Base-by-base conservation (phyloP, 129 eudicot species). In the Sambucus nigra region DNA sequence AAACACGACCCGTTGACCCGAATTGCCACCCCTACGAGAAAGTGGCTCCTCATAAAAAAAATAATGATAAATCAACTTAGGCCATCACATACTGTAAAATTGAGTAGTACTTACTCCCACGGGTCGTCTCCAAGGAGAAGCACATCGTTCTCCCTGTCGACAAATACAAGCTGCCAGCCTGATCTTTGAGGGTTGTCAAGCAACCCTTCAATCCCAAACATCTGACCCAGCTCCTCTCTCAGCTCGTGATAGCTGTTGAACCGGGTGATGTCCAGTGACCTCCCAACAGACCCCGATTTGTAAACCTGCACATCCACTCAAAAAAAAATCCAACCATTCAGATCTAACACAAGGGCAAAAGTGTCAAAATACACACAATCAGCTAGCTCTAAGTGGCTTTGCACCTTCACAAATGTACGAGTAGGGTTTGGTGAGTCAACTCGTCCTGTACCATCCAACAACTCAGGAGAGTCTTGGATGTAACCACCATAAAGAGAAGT, bases 161-260 rank as follows among this genome's bases (percentile, higher is more conserved):
- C 99, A 59, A 91, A 85, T 77, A 91, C 99, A 91, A 91, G 99
- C 99, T 91, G 99, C 99, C 99, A 91, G 99, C 99, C 99, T 91
- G 99, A 91, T 91, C 99, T 91, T 73, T 82, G 87, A 76, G 95
- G 99, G 94, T 86, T 87, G 67, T 86, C 91, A 62, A 86, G 74
- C 52, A 81, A 74, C 55, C 99, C 99, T 53, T 91, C 89, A 60
- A 91, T 77, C 63, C 84, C 87, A 60, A 85, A 91, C 99, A 91
- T 85, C 80, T 77, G 94, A 31, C 89, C 95, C 87, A 91, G 82
- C 59, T 86, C 99, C 61, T 80, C 82, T 9, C 79, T 65, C 87
- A 91, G 78, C 87, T 92, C 94, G 46, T 73, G 77, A 47, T 92
- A 92, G 92, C 94, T 92, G 94, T 53, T 82, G 85, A 92, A 92